Percentiles rank a stretch among this genome's conserved stretches.
Evolutionary conservation across 2,329 filamentous ascomycete species (phyloP).

Genomic region (Blastomyces gilchristii): DNA sequence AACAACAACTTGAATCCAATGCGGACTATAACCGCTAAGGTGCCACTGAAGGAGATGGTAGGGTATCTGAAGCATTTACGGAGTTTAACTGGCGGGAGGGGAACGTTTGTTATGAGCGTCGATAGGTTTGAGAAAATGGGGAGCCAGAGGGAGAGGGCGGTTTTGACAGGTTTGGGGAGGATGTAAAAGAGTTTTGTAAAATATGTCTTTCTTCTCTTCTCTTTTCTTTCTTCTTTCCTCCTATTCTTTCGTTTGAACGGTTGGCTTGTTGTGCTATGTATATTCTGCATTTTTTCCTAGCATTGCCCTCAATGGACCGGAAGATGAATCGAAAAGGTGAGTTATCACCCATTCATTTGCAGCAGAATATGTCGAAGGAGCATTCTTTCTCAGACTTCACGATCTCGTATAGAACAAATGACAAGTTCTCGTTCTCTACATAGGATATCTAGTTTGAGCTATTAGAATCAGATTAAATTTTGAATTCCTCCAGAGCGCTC

Average conservation of each 20-base stretch:
- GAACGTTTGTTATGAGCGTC: constrained; percentile 64
- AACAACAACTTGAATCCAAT: constrained; percentile 33
- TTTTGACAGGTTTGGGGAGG: constrained; percentile 39
- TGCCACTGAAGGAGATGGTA: constrained; percentile 93
- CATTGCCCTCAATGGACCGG: too few relatives aligned
- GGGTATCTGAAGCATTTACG: constrained; percentile 83
- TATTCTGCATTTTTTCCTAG: too few relatives aligned
- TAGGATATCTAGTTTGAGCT: background rate
- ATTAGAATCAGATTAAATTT: too few relatives aligned
- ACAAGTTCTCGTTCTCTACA: background rate
- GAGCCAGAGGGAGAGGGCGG: constrained; percentile 48
- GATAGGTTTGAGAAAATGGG: constrained; percentile 61
- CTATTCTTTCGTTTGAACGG: background rate
- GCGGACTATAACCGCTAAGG: constrained; percentile 65
- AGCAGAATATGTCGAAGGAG: background rate
- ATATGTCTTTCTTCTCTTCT: too few relatives aligned
- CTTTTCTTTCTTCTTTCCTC: background rate
- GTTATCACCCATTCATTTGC: background rate
- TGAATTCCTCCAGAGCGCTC: too few relatives aligned
- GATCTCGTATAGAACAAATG: background rate
- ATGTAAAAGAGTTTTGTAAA: constrained; percentile 8
- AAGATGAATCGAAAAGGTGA: too few relatives aligned
- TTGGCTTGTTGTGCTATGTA: background rate
- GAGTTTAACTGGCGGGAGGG: constrained; percentile 76
- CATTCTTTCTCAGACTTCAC: background rate